A percentile compares a stretch with the other conserved stretches of the same genome.
Conservation (phyloP, 2,329 filamentous ascomycete genomes). For the Stromatinia cepivora region DNA sequence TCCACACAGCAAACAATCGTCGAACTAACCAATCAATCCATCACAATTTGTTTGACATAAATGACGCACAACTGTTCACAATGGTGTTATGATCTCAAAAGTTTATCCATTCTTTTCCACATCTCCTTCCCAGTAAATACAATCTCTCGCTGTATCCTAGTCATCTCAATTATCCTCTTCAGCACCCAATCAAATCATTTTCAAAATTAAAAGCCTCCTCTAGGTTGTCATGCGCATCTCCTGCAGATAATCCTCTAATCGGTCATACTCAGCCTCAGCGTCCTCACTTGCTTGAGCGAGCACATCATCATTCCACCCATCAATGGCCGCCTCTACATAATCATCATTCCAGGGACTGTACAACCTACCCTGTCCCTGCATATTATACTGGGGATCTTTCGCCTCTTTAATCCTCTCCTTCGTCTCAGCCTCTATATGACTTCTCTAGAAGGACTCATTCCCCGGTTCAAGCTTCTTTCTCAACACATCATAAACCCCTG, state of each 20-base stretch:
- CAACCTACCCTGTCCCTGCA: slow-evolving; percentile 23
- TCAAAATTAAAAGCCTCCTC: too few species aligned
- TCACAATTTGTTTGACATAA: not conserved
- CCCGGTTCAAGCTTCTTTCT: not conserved
- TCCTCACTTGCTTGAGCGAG: not conserved
- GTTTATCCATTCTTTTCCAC: not conserved
- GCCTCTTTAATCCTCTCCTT: slow-evolving; percentile 29
- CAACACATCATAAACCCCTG: not conserved
- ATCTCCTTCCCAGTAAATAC: not conserved
- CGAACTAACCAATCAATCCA: not conserved
- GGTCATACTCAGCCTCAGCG: not conserved
- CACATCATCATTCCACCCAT: not conserved
- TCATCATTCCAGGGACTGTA: slow-evolving; percentile 27
- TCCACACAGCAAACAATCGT: not conserved
- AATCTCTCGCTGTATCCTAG: not conserved
- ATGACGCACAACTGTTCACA: not conserved
- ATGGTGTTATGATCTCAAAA: not conserved
- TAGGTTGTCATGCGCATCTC: too few species aligned
- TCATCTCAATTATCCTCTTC: not conserved
- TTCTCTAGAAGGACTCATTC: slow-evolving; percentile 26
- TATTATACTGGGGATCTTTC: slow-evolving; percentile 30
- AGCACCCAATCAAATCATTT: too few species aligned
- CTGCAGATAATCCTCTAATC: too few species aligned
- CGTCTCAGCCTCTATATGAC: slow-evolving; percentile 19
- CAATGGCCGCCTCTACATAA: slow-evolving; percentile 8